phyloP scores from a whole-genome alignment of 2,329 filamentous ascomycete genomes.

The Ophiosphaerella narmari region DNA sequence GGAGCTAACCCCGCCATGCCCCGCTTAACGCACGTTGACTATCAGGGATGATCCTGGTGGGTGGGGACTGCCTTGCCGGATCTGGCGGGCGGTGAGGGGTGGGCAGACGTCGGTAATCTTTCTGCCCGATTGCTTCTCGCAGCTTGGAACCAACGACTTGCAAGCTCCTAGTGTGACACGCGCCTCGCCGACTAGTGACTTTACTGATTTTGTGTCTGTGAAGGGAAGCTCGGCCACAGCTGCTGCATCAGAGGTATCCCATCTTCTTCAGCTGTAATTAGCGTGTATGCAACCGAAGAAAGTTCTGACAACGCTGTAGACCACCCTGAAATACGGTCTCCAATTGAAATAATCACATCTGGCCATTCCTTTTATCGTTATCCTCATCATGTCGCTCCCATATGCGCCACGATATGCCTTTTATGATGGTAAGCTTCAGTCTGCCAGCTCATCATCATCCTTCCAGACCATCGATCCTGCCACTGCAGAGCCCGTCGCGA shows the following conservation, averaged over 20 bases:
- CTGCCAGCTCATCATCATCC: constrained; percentile 62
- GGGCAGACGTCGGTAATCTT: constrained; percentile 1
- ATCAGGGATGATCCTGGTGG: neutral
- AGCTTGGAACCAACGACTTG: neutral
- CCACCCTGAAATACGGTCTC: neutral
- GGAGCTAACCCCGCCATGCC: neutral
- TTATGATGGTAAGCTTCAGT: constrained; percentile 72
- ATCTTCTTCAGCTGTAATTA: neutral
- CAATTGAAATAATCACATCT: neutral
- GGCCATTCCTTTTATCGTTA: too few species aligned
- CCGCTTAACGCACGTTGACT: neutral
- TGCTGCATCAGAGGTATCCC: neutral
- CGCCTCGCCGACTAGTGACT: neutral
- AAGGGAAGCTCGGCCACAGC: constrained; percentile 1
- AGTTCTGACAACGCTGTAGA: neutral
- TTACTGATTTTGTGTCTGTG: neutral
- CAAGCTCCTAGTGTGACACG: neutral
- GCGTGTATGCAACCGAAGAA: neutral
- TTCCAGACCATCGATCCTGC: constrained; percentile 78
- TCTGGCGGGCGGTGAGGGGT: constrained; percentile 1
- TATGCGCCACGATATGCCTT: constrained; percentile 68
- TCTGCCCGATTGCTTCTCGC: neutral
- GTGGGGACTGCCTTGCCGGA: neutral
- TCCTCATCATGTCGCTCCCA: constrained; percentile 40
- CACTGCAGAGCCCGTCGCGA: constrained; percentile 69